Evolutionary conservation across 495 filamentous ascomycete species (phyloP).

Genomic region (Penicillium egyptiacum): DNA sequence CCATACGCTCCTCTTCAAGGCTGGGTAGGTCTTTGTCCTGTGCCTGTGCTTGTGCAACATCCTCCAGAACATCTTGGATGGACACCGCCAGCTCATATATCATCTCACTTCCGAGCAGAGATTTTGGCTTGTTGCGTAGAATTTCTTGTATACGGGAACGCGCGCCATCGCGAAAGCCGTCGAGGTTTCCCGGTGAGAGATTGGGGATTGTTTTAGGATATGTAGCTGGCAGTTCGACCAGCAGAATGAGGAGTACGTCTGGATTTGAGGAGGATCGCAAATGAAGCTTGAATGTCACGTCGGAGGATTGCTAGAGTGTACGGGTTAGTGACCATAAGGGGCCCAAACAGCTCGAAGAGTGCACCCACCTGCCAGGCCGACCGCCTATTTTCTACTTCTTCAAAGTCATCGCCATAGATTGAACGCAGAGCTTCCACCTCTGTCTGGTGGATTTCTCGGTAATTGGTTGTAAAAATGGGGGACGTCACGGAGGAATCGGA

Average conservation of each 20-base stretch:
- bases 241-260: constrained; percentile 60
- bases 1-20: constrained; percentile 83
- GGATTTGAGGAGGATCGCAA: constrained; percentile 70
- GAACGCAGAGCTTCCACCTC: constrained; percentile 85
- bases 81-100: constrained; percentile 81
- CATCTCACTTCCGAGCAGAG: constrained; percentile 80
- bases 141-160: constrained; percentile 68
- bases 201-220: constrained; percentile 87
- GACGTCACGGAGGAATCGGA: constrained; percentile 33
- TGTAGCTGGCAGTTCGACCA: constrained; percentile 78
- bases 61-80: constrained; percentile 84
- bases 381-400: constrained; percentile 66
- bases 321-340: constrained; percentile 1
- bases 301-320: constrained; percentile 61
- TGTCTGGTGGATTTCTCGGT: constrained; percentile 80
- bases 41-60: constrained; percentile 72
- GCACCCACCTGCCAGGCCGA: constrained; percentile 81
- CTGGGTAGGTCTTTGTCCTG: constrained; percentile 75
- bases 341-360: constrained; percentile 3
- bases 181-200: constrained; percentile 63
- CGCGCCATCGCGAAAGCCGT: constrained; percentile 62
- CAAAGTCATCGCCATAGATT: constrained; percentile 91
- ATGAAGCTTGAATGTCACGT: constrained; percentile 76
- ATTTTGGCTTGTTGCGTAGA: constrained; percentile 66
- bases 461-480: constrained; percentile 56